phyloP scores from a whole-genome alignment of 2,329 filamentous ascomycete species.

The Trichoderma hamatum region DNA sequence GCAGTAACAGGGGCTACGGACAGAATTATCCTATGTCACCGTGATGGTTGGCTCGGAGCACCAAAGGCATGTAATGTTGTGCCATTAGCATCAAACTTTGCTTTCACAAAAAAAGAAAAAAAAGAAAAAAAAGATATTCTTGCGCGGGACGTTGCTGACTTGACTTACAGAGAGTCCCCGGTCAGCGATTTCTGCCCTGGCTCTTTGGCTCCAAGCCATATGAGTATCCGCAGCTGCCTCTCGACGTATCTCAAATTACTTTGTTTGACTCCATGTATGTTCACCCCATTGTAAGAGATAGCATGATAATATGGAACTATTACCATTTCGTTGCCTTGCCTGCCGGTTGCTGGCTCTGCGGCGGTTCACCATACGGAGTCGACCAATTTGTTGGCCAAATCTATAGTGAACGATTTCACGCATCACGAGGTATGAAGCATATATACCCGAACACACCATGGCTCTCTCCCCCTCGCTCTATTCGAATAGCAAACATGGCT shows the following conservation, averaged over 20 bases:
- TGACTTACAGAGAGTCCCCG: conserved; percentile 22
- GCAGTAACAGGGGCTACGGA: conserved; percentile 46
- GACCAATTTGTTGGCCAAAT: conserved; percentile 35
- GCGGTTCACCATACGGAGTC: conserved; percentile 30
- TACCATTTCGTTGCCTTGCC: conserved; percentile 40
- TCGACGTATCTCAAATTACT: conserved; percentile 44
- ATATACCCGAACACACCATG: neutral
- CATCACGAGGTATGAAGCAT: conserved; percentile 32
- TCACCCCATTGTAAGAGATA: conserved; percentile 43
- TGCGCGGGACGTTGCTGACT: neutral
- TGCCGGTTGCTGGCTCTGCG: conserved; percentile 32
- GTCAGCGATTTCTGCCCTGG: conserved; percentile 32
- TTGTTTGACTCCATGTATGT: conserved; percentile 50
- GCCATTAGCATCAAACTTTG: neutral
- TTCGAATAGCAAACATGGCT: neutral
- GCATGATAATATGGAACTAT: conserved; percentile 43
- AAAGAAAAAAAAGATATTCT: neutral
- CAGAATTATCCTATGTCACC: conserved; percentile 46
- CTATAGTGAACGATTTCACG: conserved; percentile 34
- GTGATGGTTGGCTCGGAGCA: conserved; percentile 41
- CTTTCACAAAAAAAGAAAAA: neutral
- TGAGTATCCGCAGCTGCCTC: conserved; percentile 30
- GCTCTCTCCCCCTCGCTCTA: neutral
- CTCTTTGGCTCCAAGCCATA: conserved; percentile 28
- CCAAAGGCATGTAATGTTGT: conserved; percentile 15